Base-by-base conservation (phyloP, 2,329 filamentous ascomycete species). In the Pochonia chlamydosporia region DNA sequence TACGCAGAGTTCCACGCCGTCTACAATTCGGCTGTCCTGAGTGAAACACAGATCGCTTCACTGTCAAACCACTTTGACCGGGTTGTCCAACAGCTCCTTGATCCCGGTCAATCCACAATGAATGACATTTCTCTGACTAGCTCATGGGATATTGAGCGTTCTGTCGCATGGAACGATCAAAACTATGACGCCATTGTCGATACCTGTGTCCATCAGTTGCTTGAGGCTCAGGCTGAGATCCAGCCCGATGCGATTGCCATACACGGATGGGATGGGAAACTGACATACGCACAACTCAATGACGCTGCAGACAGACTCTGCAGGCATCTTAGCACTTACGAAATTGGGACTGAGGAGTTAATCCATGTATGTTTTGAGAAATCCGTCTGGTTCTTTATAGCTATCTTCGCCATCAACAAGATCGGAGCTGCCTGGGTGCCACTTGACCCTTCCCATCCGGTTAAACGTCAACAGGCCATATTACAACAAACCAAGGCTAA, bases 321-420 rank as follows among this genome's bases (percentile, higher is more conserved):
- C 13, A 14, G 13, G 13, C 13, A 5, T 5, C 13, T 10, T 11
- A 11, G 5, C 16, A 14, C 30, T 5, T 33, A 11, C 30, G 13
- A 14, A 33, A n/a, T 16, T 11, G 16, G 16, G 30, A 11, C 30
- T 5, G 30, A 33, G 30, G 16, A 5, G 2, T 14, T 33, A 14
- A n/a, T 33, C 30, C 30, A 11, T 33, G 16, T 33, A 5, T 33
- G 13, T 5, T 33, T 13, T 5, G 30, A 33, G 30, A 33, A 33
- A n/a, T 33, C 30, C 30, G 16, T 33, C 4, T 14, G 16, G 13
- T 14, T n/a, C 43, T 54, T 47, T 5, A 46, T 56, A 3, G 36
- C 52, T 6, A 44, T 51, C 3, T 8, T 54, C 9, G 54, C 37
- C 3, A 45, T 56, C 25, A 44, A 41, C 3, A 54, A 52, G 40